Evolutionary conservation across 331 rosid genomes (phyloP), one percentile per base, ranked within the genome.

Genomic region (Malus hybrid): DNA sequence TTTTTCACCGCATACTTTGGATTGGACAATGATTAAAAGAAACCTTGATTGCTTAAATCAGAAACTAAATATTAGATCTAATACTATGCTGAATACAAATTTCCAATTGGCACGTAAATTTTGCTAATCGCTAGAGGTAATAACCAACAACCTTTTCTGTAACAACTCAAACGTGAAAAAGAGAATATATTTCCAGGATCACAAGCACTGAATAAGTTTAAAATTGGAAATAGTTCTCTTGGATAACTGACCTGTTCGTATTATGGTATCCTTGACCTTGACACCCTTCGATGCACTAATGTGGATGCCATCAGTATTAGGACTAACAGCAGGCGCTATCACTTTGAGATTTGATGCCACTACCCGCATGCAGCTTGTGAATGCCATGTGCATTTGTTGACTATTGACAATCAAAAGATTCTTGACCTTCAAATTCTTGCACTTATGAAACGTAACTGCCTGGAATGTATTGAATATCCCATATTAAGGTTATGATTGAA

Each of bases 231-330:
- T 22, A 54, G 27, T 28, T n/a, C 24, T 31, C 42, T 20, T 13
- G 74, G 44, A 71, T 66, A 74, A 75, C 83, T 9, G 59, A 91
- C 98, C 98, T 86, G 98, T 93, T 76, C 89, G 73, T 67, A 93
- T 83, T 70, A 86, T 59, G 85, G 88, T 77, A 15, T 90, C 85
- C 69, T 59, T 81, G 79, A 93, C 73, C 81, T 73, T 82, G 44
- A 93, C 78, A 18, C 91, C 80, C 75, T 36, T 87, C 24, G 96
- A 77, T 9, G 83, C 77, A 72, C 97, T 93, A 54, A 93, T 90
- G 87, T 91, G 98, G 81, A 93, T 87, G 81, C 96, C 98, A 77
- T 91, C 97, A 11, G 98, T 93, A 72, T 93, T 93, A 31, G 98
- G 98, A 80, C 98, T 93, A 75, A 22, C 60, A 55, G 86, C 79